Base-by-base conservation (phyloP, 169 alveolate genomes). In the Amoebophrya sp. region DNA sequence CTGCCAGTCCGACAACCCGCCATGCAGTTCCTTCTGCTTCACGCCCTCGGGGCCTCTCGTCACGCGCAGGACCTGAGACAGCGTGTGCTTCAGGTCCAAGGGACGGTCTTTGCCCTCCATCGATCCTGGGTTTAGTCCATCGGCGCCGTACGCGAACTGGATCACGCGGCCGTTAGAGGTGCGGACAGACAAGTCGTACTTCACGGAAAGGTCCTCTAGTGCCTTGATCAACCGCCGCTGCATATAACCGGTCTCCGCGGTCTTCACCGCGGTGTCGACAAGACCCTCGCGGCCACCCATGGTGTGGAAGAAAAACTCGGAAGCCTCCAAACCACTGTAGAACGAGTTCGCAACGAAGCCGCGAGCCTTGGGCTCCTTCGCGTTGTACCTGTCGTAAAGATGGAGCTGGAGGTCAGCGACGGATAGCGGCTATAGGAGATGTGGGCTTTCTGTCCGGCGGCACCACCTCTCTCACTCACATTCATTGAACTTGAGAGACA, bases 261-360 rank as follows among this genome's bases (percentile, higher is more conserved):
- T 99, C 94, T 98, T 99, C 69, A 98, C 99, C 26, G 99, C 99
- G 0, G 99, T 98, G 92, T 99, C 99, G 34, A 98, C 99, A 34
- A 99, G 95, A 16, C 99, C 99, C 94, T 98, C 99, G 92, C 99
- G 95, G 0, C 99, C 99, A 15, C 99, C 99, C 99, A 98, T 98
- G n/a, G 99, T 98, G 93, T 99, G 99, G 96, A 99, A 99, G 93
- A 98, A 99, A 93, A 98, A 99, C 93, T 99, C 99, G 34, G 97
- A 98, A 0, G 99, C 98, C 78, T 96, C 97, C 69, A 98, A 91
- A 0, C 98, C 97, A 34, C 93, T 88, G 93, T 96, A 98, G 95
- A 98, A 99, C 70, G 99, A 95, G 94, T 98, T 97, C 38, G 97
- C 97, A 18, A 98, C 99, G 94, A 99, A 98, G 20, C 99, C 99